Base-by-base conservation (phyloP, 2,329 filamentous ascomycete species). In the Trichoderma sp. region DNA sequence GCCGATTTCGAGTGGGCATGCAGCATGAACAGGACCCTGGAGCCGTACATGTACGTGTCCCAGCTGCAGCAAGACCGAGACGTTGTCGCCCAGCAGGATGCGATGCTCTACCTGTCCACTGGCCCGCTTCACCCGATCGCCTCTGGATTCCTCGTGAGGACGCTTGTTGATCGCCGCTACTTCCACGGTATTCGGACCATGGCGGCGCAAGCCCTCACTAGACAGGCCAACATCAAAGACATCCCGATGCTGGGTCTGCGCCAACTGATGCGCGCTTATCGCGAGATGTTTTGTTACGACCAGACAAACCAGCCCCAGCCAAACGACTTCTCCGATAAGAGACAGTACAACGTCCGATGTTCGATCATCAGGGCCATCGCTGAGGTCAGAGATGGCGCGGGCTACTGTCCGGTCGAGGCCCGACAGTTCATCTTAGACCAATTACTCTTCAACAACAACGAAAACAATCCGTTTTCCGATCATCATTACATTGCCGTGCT, bases 1-100 rank as follows among this genome's bases (percentile, higher is more conserved):
- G 93, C 94, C 17, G 96, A 99, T 77, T 98, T 98, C 70, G 95
- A 99, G 76, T 99, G 95, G 95, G 89, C 97, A 65, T 95, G 91
- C 77, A 89, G 89, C 70, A 91, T 96, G 77, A 88, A 90, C 67
- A 82, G 84, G 12, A 89, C 89, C 68, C 92, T 97, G 84, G 92
- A 92, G 52, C 87, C 92, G 5, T 98, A 98, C 81, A 99, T 99
- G 96, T 97, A 95, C 75, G 88, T 97, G 66, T 97, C 95, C 24
- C 95, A 99, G 76, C 82, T 99, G 68, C 95, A 99, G 75, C 95
- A 99, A 77, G 95, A 99, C 77, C 86, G 94, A 71, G 96, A 99
- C 75, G 92, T 99, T 66, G 92, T 97, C 68, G 96, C 96, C n/a
- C 87, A 90, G 70, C 85, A 88, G 71, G 86, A 90, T 71, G 86